A percentile compares a stretch with the other conserved stretches of the same genome.
Conservation (phyloP, 2,329 filamentous ascomycete genomes). For the Claviceps africana region DNA sequence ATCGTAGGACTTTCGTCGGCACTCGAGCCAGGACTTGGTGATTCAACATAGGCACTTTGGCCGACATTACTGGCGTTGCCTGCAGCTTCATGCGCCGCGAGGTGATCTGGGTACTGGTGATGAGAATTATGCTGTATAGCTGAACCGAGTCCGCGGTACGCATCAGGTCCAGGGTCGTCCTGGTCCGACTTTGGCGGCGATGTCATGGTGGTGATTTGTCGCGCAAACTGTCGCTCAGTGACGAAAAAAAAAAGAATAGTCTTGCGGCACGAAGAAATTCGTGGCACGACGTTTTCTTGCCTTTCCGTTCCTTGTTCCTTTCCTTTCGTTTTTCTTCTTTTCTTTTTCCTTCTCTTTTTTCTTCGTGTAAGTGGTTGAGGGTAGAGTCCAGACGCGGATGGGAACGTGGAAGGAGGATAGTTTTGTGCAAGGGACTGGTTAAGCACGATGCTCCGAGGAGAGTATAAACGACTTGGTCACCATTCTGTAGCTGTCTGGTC, state of each 20-base stretch:
- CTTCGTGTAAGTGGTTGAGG: no score
- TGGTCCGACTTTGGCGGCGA: conserved; percentile 3
- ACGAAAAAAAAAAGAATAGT: conserved; percentile 1
- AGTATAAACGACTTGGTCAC: background rate
- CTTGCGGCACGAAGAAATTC: background rate
- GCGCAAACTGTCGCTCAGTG: background rate
- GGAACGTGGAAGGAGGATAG: background rate
- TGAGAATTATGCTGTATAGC: background rate
- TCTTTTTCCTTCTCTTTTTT: no score
- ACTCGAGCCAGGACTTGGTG: background rate
- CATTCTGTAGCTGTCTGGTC: background rate
- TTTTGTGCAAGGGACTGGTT: background rate
- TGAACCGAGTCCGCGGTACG: background rate
- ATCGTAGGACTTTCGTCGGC: background rate
- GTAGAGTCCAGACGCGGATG: background rate
- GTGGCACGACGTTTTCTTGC: background rate
- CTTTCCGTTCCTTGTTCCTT: no score
- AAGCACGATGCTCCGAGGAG: background rate
- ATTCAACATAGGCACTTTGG: background rate
- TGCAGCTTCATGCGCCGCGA: background rate
- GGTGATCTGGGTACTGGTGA: background rate
- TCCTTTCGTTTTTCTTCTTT: background rate
- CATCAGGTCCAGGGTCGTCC: conserved; percentile 1
- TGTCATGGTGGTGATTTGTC: background rate
- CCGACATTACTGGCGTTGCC: background rate